Conservation (phyloP, 2,329 filamentous ascomycete species). For the Calonectria multiphialidica region DNA sequence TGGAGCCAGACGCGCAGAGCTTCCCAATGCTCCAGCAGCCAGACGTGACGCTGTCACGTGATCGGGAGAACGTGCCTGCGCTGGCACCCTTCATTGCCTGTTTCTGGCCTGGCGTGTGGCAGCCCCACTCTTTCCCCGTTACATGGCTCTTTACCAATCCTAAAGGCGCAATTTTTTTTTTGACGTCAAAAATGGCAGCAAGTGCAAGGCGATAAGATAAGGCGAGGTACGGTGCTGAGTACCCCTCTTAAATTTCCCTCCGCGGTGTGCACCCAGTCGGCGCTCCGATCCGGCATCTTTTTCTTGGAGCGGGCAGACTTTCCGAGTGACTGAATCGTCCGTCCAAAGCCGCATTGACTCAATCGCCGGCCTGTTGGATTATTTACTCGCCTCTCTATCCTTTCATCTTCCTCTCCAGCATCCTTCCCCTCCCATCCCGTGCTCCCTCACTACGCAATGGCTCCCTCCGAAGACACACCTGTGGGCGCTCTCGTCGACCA, state of each 20-base stretch:
- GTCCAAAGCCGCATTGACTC: neutral
- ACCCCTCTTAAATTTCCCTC: slow-evolving; percentile 37
- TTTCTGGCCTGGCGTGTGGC: neutral
- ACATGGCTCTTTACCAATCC: slow-evolving; percentile 21
- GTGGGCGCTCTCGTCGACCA: neutral
- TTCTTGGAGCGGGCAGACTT: slow-evolving; percentile 16
- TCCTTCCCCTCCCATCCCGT: neutral
- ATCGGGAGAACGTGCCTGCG: neutral
- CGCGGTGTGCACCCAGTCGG: slow-evolving; percentile 24
- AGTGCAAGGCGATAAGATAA: slow-evolving; percentile 23
- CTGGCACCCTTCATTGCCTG: neutral
- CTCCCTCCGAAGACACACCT: slow-evolving; percentile 40
- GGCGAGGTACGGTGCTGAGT: neutral
- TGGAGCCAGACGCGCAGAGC: neutral
- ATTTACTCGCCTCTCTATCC: slow-evolving; percentile 8
- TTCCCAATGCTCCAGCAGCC: neutral
- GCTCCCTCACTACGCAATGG: slow-evolving; percentile 39
- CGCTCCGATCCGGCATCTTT: slow-evolving; percentile 37
- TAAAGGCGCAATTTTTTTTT: slow-evolving; percentile 3
- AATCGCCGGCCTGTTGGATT: neutral
- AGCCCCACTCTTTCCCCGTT: slow-evolving; percentile 11
- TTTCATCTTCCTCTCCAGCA: neutral
- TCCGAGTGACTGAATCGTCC: neutral
- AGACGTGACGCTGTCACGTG: slow-evolving; percentile 16
- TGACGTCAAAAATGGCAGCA: slow-evolving; percentile 23